Conservation (phyloP, 2,329 filamentous ascomycete species). For the Monilinia aucupariae region DNA sequence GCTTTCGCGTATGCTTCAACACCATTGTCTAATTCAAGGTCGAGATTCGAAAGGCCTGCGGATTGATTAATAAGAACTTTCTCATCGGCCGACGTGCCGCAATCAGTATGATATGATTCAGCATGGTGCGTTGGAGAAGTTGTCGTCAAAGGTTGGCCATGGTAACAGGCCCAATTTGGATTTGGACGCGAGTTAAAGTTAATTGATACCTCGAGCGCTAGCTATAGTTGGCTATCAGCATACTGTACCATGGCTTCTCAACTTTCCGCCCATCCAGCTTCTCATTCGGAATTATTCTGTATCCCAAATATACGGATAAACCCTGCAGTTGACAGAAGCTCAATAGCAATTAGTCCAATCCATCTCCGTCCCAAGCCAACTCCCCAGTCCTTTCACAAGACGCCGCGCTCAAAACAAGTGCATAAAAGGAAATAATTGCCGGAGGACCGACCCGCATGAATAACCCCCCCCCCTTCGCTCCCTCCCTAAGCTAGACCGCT, state of each 20-base stretch:
- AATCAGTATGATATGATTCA: background rate
- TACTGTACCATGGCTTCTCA: background rate
- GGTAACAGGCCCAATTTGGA: too few relatives aligned
- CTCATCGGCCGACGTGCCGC: background rate
- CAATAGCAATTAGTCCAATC: background rate
- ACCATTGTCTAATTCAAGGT: slow-evolving; percentile 22
- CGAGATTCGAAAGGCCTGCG: background rate
- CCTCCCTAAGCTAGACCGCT: background rate
- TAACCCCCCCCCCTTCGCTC: background rate
- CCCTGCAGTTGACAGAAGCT: background rate
- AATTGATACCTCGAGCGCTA: background rate
- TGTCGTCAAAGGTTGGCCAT: too few relatives aligned
- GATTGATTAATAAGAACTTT: background rate
- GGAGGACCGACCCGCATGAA: background rate
- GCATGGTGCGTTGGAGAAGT: background rate
- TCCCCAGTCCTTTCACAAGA: background rate
- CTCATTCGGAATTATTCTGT: too few relatives aligned
- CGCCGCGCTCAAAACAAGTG: background rate
- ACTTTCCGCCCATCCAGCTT: background rate
- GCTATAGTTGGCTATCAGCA: too few relatives aligned
- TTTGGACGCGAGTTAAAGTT: background rate
- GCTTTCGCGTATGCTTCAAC: slow-evolving; percentile 27
- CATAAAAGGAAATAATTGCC: background rate
- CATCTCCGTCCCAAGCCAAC: background rate
- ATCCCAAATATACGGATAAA: background rate